Evolutionary conservation across 1,284 basidiomycete genomes (phyloP).

Genomic region (Naganishia albida): DNA sequence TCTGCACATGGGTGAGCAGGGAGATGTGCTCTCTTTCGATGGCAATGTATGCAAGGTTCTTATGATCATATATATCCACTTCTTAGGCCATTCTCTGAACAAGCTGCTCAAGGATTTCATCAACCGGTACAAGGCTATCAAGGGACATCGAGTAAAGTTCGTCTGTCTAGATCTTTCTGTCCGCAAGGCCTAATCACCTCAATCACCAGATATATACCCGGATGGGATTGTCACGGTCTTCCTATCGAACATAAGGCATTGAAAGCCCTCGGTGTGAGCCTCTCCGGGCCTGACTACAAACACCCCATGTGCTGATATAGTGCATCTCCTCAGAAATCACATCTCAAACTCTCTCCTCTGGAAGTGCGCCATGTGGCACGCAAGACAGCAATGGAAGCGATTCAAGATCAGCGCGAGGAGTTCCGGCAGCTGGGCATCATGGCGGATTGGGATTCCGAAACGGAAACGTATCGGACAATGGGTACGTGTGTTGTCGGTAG

Average conservation of each 20-base stretch:
- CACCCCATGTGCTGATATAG: background rate
- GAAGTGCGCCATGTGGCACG: slow-evolving; percentile 74
- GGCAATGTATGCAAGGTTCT: background rate
- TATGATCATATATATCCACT: background rate
- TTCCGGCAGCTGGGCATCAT: slow-evolving; percentile 85
- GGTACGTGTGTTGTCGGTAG: slow-evolving; percentile 57
- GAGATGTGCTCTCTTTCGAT: slow-evolving; percentile 1
- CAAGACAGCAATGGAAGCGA: slow-evolving; percentile 71
- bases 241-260: slow-evolving; percentile 95
- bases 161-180: slow-evolving; percentile 43
- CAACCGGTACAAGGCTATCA: slow-evolving; percentile 80
- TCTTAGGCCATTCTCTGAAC: slow-evolving; percentile 87
- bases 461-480: slow-evolving; percentile 81
- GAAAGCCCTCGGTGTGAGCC: slow-evolving; percentile 67
- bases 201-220: slow-evolving; percentile 77
- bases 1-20: slow-evolving; percentile 80
- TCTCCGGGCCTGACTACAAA: slow-evolving; percentile 10
- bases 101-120: slow-evolving; percentile 97
- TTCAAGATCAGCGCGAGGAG: slow-evolving; percentile 75
- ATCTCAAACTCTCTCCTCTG: slow-evolving; percentile 60
- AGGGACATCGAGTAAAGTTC: slow-evolving; percentile 79
- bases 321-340: slow-evolving; percentile 41
- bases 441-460: slow-evolving; percentile 78
- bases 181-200: background rate
- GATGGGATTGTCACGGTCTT: slow-evolving; percentile 98